These are phyloP conservation scores for Candida palmyrensis DNA, from an alignment of 805 yeast species.

Conservation along the genomic window DNA sequence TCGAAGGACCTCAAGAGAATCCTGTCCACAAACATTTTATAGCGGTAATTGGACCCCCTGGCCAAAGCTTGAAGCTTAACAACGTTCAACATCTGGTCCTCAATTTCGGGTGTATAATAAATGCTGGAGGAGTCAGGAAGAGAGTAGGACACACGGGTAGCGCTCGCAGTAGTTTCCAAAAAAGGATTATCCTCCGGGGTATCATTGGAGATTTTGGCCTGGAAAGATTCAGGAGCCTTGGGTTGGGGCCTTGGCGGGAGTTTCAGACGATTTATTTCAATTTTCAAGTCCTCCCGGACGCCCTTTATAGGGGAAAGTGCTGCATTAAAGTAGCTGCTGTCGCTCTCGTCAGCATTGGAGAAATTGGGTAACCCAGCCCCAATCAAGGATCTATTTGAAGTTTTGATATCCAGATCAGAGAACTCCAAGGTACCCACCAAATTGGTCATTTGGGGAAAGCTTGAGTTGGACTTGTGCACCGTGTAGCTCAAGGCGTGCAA, in stretches of 20 bases:
- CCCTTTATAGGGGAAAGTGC: neutral
- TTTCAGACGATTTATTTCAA: no score
- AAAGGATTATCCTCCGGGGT: constrained; percentile 3
- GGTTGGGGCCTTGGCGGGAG: no score
- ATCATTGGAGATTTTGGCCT: no score
- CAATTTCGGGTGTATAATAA: neutral
- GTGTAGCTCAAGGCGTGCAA: constrained; percentile 82
- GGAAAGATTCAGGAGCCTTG: no score
- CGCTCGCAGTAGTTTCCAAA: neutral
- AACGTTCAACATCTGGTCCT: constrained; percentile 19
- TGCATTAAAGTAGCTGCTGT: constrained; percentile 17
- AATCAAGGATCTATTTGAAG: constrained; percentile 62
- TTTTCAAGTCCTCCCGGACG: no score
- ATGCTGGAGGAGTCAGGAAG: neutral
- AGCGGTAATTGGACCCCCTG: constrained; percentile 65
- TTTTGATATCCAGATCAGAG: constrained; percentile 60
- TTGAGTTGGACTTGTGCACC: constrained; percentile 48
- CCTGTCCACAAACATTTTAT: constrained; percentile 54
- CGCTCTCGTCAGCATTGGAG: constrained; percentile 28
- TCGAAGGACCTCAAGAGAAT: constrained; percentile 57
- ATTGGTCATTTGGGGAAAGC: constrained; percentile 57
- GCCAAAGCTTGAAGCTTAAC: constrained; percentile 61
- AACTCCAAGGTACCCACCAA: constrained; percentile 61
- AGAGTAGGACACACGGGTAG: no score
- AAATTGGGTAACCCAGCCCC: constrained; percentile 79